Conservation (phyloP, 192 early-diverging fungal genomes). For the Jimgerdemannia flammicorona region DNA sequence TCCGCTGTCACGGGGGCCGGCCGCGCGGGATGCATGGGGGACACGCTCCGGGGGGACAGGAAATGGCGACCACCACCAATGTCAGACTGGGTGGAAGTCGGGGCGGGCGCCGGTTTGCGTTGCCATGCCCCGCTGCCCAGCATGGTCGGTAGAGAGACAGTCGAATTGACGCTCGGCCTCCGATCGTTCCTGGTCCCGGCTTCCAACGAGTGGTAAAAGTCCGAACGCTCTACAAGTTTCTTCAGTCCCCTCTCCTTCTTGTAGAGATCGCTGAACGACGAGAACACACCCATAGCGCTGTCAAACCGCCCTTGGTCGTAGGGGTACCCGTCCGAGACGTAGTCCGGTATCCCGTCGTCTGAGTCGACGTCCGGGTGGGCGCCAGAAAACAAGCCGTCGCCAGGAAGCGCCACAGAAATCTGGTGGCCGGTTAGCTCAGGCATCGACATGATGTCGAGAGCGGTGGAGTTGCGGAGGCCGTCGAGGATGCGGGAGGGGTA, state of each 20-base stretch:
- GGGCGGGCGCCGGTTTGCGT: background rate
- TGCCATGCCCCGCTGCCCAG: background rate
- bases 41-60: background rate
- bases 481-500: background rate
- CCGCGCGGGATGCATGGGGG: background rate
- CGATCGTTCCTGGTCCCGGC: background rate
- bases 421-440: background rate
- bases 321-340: background rate
- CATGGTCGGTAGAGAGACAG: background rate
- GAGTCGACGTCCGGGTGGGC: background rate
- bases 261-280: background rate
- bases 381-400: background rate
- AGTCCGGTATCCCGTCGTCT: background rate
- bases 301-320: background rate
- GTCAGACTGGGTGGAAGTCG: background rate
- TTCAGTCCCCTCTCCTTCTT: background rate
- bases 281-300: background rate
- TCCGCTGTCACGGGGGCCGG: background rate
- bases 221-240: background rate
- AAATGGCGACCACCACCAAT: background rate
- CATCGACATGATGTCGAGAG: background rate
- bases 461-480: background rate
- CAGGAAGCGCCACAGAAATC: background rate
- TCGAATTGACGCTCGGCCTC: background rate
- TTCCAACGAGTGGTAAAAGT: background rate